These are phyloP conservation scores for Achlya hypogyna DNA, from an alignment of 352 stramenopile genomes.

Conservation along the genomic window DNA sequence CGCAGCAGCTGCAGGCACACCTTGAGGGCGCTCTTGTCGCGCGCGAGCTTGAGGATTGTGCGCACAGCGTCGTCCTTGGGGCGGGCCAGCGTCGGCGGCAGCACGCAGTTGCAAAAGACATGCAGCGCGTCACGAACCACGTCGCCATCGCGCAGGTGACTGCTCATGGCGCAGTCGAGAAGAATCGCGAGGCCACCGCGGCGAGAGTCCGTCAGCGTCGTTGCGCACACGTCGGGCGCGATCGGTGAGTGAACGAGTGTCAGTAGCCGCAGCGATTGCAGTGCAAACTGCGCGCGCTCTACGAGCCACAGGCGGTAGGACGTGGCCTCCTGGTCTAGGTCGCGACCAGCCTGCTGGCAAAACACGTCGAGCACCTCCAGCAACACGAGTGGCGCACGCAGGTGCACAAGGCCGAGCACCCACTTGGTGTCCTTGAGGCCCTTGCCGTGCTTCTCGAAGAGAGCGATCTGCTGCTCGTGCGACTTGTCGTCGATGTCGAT, in stretches of 20 bases:
- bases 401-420: slow-evolving; percentile 40
- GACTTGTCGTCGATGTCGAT: slow-evolving; percentile 81
- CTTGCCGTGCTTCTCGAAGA: slow-evolving; percentile 78
- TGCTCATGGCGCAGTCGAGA: slow-evolving; percentile 68
- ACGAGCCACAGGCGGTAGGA: slow-evolving; percentile 51
- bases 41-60: slow-evolving; percentile 58
- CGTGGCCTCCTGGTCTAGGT: background rate
- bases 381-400: slow-evolving; percentile 67
- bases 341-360: background rate
- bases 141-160: slow-evolving; percentile 57
- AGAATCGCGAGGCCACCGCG: slow-evolving; percentile 50
- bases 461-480: slow-evolving; percentile 71
- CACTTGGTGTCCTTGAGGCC: slow-evolving; percentile 31
- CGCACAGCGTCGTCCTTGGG: slow-evolving; percentile 41
- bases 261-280: slow-evolving; percentile 63
- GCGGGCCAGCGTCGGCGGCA: slow-evolving; percentile 44
- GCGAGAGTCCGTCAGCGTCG: slow-evolving; percentile 32
- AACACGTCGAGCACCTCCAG: slow-evolving; percentile 48
- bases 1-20: slow-evolving; percentile 79
- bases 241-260: slow-evolving; percentile 64
- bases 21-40: slow-evolving; percentile 79
- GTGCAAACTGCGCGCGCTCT: slow-evolving; percentile 69
- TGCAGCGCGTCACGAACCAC: slow-evolving; percentile 59
- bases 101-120: slow-evolving; percentile 81
- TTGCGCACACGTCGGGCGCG: slow-evolving; percentile 65